phyloP scores from a whole-genome alignment of 208 protist genomes.

The Wallacemonas sp. region DNA sequence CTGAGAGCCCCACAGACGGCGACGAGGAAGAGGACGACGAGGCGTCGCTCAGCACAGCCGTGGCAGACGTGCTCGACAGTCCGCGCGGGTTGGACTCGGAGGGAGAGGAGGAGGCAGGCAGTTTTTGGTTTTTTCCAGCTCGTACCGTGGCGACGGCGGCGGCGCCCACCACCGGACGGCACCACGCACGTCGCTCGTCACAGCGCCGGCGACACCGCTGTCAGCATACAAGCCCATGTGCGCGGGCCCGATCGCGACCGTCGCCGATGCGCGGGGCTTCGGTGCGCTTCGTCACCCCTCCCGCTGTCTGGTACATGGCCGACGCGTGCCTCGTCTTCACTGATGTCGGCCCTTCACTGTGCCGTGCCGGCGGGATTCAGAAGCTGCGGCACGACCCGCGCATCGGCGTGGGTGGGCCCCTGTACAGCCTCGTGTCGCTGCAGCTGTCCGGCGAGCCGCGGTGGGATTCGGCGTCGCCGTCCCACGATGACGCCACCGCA shows the following conservation, averaged over 20 bases:
- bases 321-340: constrained; percentile 57
- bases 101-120: no score
- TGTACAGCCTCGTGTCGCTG: constrained; percentile 60
- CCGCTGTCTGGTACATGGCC: constrained; percentile 38
- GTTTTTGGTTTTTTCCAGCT: no score
- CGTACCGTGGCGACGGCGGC: no score
- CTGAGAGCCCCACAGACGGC: not conserved
- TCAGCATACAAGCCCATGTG: no score
- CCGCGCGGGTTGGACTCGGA: no score
- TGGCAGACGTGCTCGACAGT: no score
- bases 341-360: constrained; percentile 40
- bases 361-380: constrained; percentile 26
- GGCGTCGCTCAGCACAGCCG: no score
- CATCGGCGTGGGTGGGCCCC: constrained; percentile 32
- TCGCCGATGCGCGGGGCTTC: not conserved
- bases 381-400: constrained; percentile 21
- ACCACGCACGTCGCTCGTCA: no score
- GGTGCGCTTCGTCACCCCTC: not conserved
- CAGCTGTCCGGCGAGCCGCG: constrained; percentile 42
- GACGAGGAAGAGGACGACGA: not conserved
- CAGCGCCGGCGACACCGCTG: no score
- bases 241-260: not conserved
- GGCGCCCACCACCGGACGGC: no score
- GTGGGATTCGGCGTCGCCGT: constrained; percentile 27
- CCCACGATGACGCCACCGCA: constrained; percentile 11